phyloP scores from a whole-genome alignment of 306 rosid species.

The Cyamopsis tetragonoloba region DNA sequence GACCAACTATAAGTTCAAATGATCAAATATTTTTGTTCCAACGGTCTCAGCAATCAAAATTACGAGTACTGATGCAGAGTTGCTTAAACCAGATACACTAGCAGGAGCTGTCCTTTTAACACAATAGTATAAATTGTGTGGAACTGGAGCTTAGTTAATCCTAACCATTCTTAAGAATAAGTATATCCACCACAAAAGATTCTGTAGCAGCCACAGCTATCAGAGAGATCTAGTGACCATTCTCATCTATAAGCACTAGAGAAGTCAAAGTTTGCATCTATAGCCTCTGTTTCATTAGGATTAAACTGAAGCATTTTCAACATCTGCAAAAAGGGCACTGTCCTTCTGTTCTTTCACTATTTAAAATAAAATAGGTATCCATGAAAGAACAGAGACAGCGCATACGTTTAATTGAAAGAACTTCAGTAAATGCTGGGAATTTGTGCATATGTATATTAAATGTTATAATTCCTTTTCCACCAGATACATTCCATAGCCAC shows the following conservation, averaged over 20 bases:
- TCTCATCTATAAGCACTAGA: background rate
- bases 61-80: background rate
- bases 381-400: background rate
- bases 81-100: background rate
- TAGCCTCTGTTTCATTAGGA: background rate
- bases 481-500: background rate
- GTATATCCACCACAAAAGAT: background rate
- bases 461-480: background rate
- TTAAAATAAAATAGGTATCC: background rate
- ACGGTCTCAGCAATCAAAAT: conserved; percentile 1
- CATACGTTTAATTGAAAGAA: background rate
- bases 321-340: background rate
- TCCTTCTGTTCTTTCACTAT: background rate
- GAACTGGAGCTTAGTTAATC: background rate
- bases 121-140: background rate
- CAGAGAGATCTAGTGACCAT: background rate
- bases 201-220: background rate
- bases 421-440: background rate
- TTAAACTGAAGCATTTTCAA: conserved; percentile 6
- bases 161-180: background rate
- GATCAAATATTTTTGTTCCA: background rate
- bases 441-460: background rate
- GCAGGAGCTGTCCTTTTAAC: background rate
- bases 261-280: background rate
- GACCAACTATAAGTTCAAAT: background rate